Percentiles rank a stretch among this genome's conserved stretches.
These are phyloP conservation scores for Canariomyces notabilis DNA, from an alignment of 2,329 filamentous ascomycete genomes.

Conservation along the genomic window DNA sequence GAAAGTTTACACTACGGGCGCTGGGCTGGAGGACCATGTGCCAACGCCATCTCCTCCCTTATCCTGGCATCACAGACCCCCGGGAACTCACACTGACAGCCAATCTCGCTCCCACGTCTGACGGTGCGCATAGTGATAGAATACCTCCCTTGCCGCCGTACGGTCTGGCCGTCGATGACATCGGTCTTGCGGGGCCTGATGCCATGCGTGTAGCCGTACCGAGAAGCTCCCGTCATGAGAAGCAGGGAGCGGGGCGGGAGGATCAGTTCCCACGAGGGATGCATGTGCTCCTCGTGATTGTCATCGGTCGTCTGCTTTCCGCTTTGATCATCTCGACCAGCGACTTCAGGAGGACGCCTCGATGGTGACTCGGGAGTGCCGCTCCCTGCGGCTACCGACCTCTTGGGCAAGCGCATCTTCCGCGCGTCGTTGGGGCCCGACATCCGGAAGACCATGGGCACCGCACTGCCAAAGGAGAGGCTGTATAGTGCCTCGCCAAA, in stretches of 20 bases:
- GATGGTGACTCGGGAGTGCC: not conserved
- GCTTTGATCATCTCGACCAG: not conserved
- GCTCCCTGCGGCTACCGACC: constrained; percentile 13
- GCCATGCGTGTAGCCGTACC: constrained; percentile 40
- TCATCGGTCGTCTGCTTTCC: not conserved
- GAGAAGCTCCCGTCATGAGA: constrained; percentile 24
- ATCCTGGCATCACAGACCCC: constrained; percentile 26
- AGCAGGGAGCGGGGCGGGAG: constrained; percentile 23
- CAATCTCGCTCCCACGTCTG: constrained; percentile 17
- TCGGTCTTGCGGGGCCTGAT: constrained; percentile 51
- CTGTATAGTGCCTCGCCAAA: constrained; percentile 42
- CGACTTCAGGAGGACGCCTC: not conserved
- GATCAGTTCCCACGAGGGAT: constrained; percentile 21
- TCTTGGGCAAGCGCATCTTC: constrained; percentile 26
- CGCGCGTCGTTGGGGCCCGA: constrained; percentile 24
- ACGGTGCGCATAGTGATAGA: constrained; percentile 25
- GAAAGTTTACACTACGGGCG: too few species aligned
- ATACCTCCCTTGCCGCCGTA: constrained; percentile 21
- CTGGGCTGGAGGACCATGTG: too few species aligned
- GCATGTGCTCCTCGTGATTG: not conserved
- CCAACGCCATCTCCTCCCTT: constrained; percentile 18
- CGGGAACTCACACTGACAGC: constrained; percentile 22
- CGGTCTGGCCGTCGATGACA: constrained; percentile 15
- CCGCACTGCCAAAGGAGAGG: constrained; percentile 38
- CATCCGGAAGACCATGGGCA: constrained; percentile 41